These are phyloP conservation scores for Apiotrichum veenhuisii DNA, from an alignment of 1,284 basidiomycete species.

Conservation along the genomic window DNA sequence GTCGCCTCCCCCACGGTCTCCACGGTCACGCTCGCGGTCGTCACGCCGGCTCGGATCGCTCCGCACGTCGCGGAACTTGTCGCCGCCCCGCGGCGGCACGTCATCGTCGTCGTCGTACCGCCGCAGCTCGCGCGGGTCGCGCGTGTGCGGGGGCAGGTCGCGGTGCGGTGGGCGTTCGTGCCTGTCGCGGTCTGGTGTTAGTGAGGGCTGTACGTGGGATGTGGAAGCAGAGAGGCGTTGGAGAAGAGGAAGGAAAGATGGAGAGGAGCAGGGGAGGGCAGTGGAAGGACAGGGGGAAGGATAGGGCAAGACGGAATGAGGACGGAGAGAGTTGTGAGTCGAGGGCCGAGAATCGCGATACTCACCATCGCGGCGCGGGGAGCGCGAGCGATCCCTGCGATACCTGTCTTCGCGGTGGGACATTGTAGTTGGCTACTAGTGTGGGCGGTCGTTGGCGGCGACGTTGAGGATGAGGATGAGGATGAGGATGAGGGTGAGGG, in stretches of 20 bases:
- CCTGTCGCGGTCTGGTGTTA: background rate
- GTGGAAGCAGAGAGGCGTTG: background rate
- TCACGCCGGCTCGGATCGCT: background rate
- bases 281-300: background rate
- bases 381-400: background rate
- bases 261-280: too few relatives aligned
- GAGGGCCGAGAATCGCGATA: too few relatives aligned
- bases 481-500: background rate
- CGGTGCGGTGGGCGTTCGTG: background rate
- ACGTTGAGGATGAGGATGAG: background rate
- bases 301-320: background rate
- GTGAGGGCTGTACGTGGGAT: background rate
- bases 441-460: background rate
- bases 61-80: background rate
- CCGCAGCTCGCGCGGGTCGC: background rate
- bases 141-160: background rate
- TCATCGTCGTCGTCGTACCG: slow-evolving; percentile 3
- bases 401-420: slow-evolving; percentile 1
- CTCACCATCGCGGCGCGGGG: slow-evolving; percentile 2
- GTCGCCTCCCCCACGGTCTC: slow-evolving; percentile 13
- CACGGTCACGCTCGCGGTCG: slow-evolving; percentile 13
- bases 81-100: too few relatives aligned
- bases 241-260: background rate
- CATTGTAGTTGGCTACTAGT: background rate
- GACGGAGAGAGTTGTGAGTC: background rate